These are phyloP conservation scores for Penicillium tannophilum DNA, from an alignment of 495 filamentous ascomycete genomes.

Conservation along the genomic window DNA sequence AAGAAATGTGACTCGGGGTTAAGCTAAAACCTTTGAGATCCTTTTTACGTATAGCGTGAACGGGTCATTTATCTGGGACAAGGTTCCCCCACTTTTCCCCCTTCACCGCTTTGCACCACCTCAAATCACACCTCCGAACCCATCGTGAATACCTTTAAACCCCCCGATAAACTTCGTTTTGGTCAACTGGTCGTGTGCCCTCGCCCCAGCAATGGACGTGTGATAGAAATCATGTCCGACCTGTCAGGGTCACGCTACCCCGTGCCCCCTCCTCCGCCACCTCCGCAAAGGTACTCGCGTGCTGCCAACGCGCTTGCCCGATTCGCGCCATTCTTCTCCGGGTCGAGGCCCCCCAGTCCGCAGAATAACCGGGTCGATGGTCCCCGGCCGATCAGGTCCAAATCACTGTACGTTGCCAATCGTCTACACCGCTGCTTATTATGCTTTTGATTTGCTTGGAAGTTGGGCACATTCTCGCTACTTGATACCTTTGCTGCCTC, in stretches of 20 bases:
- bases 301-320: slow-evolving; percentile 58
- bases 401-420: slow-evolving; percentile 42
- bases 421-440: slow-evolving; percentile 28
- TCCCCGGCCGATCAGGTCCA: slow-evolving; percentile 43
- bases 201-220: slow-evolving; percentile 24
- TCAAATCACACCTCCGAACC: not conserved
- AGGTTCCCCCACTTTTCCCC: not conserved
- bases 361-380: slow-evolving; percentile 42
- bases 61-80: no score
- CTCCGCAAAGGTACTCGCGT: slow-evolving; percentile 52
- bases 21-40: not conserved
- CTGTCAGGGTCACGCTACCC: slow-evolving; percentile 40
- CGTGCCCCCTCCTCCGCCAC: slow-evolving; percentile 51
- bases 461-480: not conserved
- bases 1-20: no score
- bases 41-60: not conserved
- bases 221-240: slow-evolving; percentile 45
- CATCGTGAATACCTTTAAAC: not conserved
- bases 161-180: slow-evolving; percentile 18
- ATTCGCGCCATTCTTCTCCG: slow-evolving; percentile 59
- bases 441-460: slow-evolving; percentile 9
- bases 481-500: slow-evolving; percentile 5
- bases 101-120: not conserved
- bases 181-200: slow-evolving; percentile 34
- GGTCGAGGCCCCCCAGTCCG: slow-evolving; percentile 57